Evolutionary conservation across 2,329 filamentous ascomycete species (phyloP), one percentile per base, ranked within the genome.

Genomic region (Clonostachys rhizophaga): DNA sequence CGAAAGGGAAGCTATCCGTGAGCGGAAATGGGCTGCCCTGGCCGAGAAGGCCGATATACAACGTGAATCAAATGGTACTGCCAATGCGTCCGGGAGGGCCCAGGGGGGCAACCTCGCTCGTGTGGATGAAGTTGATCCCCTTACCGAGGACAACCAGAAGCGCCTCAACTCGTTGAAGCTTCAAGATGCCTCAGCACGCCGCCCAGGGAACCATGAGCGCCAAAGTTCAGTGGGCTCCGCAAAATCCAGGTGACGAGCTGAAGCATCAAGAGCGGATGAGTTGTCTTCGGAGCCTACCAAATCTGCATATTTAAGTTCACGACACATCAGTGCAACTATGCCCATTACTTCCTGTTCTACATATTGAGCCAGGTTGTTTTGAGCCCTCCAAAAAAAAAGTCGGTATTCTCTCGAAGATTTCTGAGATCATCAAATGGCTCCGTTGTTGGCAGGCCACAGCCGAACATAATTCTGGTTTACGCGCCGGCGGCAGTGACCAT

Each of bases 1-100:
- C n/a, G 82, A 89, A 50, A 84, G 91, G 47, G 87, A 96, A 67
- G 84, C 86, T 54, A 77, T 84, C 52, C 84, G 94, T 54, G 85
- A 95, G 65, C 84, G 84, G 55, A 91, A 92, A 63, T 99, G 94
- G 94, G 90, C 92, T 47, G 84, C 85, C 52, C 78, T 99, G 40
- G 79, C 84, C 44, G 87, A 94, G 55, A 84, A 90, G 64, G 91
- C 91, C 37, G 84, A 87, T 57, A 79, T 83, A 54, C 79, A 81
- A 58, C 85, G 86, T 55, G 60, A 63, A 17, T 58, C 63, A 41
- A 58, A 61, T 24, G 65, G 65, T 36, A 53, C 59, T 5, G 52
- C 65, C 18, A 61, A 62, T 33, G 58, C 55, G 9, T 61, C 62
- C 6, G 56, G 62, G 40, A 60, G 64, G 35, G 66, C 58, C 45